phyloP scores from a whole-genome alignment of 495 filamentous ascomycete species.

The Xylaria acuta region DNA sequence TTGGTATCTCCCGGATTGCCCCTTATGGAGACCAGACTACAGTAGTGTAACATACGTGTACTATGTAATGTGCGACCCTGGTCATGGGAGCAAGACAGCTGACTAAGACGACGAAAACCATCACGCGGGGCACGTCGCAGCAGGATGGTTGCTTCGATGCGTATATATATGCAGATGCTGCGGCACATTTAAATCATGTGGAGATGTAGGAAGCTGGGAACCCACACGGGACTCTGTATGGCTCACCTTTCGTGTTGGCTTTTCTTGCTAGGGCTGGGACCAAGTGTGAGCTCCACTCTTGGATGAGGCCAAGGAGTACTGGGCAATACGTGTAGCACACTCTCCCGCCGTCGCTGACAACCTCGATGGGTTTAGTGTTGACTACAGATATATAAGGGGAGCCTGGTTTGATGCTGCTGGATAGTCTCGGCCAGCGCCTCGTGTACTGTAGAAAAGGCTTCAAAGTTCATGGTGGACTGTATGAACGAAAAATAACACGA shows the following conservation, averaged over 20 bases:
- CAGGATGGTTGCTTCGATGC: slow-evolving; percentile 8
- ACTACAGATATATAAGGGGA: too few relatives aligned
- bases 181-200: not conserved
- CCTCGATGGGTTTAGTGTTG: not conserved
- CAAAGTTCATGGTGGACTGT: not conserved
- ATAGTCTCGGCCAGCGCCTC: not conserved
- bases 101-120: slow-evolving; percentile 16
- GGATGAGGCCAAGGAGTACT: slow-evolving; percentile 5
- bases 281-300: slow-evolving; percentile 1
- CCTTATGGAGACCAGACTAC: slow-evolving; percentile 9
- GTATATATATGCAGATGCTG: slow-evolving; percentile 8
- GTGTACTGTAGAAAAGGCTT: slow-evolving; percentile 10
- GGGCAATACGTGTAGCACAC: not conserved
- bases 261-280: slow-evolving; percentile 6
- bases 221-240: slow-evolving; percentile 1
- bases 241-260: slow-evolving; percentile 2
- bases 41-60: slow-evolving; percentile 17
- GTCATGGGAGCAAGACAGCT: slow-evolving; percentile 24
- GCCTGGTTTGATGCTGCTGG: too few relatives aligned
- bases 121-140: slow-evolving; percentile 13
- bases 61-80: slow-evolving; percentile 7
- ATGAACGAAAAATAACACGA: not conserved
- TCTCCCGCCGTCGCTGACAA: not conserved
- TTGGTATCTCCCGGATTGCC: slow-evolving; percentile 17
- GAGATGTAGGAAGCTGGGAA: slow-evolving; percentile 8